These are phyloP conservation scores for Sequoia sempervirens DNA, from an alignment of 75 land plant genomes.

Conservation along the genomic window DNA sequence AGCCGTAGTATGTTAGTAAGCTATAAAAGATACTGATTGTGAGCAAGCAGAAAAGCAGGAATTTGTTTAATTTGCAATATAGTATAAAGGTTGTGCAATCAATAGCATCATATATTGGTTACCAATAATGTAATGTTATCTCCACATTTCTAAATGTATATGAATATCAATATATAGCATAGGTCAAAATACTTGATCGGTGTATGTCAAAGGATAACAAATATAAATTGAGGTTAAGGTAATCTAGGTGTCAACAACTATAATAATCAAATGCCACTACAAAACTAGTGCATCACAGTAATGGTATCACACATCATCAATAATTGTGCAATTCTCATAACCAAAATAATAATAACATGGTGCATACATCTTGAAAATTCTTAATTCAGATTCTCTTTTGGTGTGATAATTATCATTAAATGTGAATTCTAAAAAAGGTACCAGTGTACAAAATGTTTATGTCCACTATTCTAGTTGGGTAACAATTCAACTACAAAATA, in stretches of 20 bases:
- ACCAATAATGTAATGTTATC: background rate
- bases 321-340: background rate
- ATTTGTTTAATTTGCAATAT: background rate
- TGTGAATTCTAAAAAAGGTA: no score
- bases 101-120: background rate
- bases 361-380: no score
- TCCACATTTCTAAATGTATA: background rate
- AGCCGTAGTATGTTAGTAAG: no score
- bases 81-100: background rate
- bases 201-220: background rate
- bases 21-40: background rate
- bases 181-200: background rate
- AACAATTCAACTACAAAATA: background rate
- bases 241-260: background rate
- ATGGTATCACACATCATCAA: background rate
- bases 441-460: background rate
- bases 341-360: background rate
- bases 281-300: background rate
- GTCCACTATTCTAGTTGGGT: background rate
- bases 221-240: background rate
- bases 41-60: background rate
- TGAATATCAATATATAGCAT: background rate
- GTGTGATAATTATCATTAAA: background rate
- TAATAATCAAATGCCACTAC: background rate
- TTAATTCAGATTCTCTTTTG: background rate